These are phyloP conservation scores for Cercophora sp. DNA, from an alignment of 495 filamentous ascomycete species.

Conservation along the genomic window DNA sequence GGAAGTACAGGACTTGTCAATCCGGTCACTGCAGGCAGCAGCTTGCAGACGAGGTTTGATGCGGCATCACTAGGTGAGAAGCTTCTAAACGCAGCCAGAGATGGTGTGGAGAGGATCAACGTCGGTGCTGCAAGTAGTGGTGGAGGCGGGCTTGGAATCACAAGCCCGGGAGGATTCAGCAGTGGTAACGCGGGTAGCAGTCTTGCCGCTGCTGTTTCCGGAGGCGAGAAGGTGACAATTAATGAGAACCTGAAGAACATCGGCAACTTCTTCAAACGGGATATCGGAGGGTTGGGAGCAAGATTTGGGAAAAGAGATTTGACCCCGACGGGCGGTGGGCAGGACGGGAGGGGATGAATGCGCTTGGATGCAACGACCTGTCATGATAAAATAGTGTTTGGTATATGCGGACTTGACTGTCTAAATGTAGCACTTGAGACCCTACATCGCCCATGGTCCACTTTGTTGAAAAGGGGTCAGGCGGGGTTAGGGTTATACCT, in stretches of 20 bases:
- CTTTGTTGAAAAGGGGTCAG: neutral
- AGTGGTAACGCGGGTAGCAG: constrained; percentile 40
- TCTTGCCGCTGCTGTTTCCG: constrained; percentile 54
- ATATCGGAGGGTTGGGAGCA: constrained; percentile 77
- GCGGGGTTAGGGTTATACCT: neutral
- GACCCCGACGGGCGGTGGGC: constrained; percentile 26
- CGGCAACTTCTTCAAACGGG: constrained; percentile 91
- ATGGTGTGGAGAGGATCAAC: constrained; percentile 78
- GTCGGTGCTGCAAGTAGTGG: constrained; percentile 44
- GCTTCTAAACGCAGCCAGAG: constrained; percentile 76
- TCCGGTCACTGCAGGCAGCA: constrained; percentile 29
- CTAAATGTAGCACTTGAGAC: no score
- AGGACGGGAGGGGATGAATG: neutral
- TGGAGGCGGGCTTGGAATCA: constrained; percentile 41
- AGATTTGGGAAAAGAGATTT: constrained; percentile 57
- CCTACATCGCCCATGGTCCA: no score
- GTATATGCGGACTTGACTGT: no score
- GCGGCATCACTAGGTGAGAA: constrained; percentile 70
- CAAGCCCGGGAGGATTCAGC: constrained; percentile 1
- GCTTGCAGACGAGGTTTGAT: constrained; percentile 67
- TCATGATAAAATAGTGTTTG: neutral
- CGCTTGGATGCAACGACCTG: neutral
- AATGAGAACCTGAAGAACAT: constrained; percentile 93
- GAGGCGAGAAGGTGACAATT: constrained; percentile 57
- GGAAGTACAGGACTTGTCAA: constrained; percentile 36